phyloP scores from a whole-genome alignment of 148 eudicot genomes.

The Vaccinium corymbosum region DNA sequence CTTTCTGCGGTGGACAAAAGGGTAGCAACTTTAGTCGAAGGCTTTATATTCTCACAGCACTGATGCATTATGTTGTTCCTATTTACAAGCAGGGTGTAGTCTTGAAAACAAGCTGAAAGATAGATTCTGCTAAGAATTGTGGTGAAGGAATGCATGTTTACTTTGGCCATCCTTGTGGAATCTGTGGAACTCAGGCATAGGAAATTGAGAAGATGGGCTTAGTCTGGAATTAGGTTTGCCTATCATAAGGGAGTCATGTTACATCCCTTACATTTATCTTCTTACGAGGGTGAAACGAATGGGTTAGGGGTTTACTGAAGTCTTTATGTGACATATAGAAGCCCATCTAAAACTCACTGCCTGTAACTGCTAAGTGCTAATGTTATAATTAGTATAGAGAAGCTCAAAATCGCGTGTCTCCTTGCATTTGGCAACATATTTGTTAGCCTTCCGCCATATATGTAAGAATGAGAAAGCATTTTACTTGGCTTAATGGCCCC shows the following conservation, averaged over 20 bases:
- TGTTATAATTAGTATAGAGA: background rate
- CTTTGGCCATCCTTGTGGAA: background rate
- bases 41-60: background rate
- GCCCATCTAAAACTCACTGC: background rate
- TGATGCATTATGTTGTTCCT: background rate
- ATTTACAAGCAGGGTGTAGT: background rate
- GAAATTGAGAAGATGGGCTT: background rate
- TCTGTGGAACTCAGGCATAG: background rate
- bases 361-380: background rate
- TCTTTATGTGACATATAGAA: background rate
- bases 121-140: background rate
- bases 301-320: background rate
- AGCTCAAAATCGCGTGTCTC: background rate
- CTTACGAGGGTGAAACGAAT: background rate
- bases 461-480: background rate
- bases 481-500: background rate
- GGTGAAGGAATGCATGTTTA: background rate
- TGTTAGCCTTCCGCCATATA: background rate
- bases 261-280: background rate
- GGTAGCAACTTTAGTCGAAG: background rate
- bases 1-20: background rate
- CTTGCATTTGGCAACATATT: background rate
- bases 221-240: background rate
- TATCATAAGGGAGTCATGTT: background rate
- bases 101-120: conserved; percentile 8